A percentile compares a stretch with the other conserved stretches of the same genome.
phyloP scores from a whole-genome alignment of 345 rosid genomes.

The Carallia brachiata region DNA sequence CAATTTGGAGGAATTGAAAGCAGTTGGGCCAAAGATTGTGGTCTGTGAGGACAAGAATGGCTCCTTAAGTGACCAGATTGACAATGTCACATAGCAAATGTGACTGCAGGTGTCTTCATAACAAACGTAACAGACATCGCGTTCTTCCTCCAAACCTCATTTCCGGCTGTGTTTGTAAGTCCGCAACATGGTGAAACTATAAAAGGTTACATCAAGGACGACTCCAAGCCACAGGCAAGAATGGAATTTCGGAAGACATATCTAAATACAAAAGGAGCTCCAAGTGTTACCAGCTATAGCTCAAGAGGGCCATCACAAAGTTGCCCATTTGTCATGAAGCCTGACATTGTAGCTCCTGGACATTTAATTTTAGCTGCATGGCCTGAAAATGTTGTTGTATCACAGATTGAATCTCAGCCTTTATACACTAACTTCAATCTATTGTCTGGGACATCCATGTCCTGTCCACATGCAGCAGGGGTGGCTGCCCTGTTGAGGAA shows the following conservation, averaged over 20 bases:
- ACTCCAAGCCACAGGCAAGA: constrained; percentile 29
- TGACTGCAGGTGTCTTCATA: constrained; percentile 44
- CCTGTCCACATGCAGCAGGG: constrained; percentile 29
- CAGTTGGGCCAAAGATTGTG: constrained; percentile 31
- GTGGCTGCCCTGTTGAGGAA: constrained; percentile 50
- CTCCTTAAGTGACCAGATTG: constrained; percentile 25
- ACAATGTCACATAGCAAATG: constrained; percentile 13
- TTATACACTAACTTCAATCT: too few species aligned
- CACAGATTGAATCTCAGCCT: too few species aligned
- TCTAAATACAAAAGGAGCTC: constrained; percentile 35
- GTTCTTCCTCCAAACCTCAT: constrained; percentile 13
- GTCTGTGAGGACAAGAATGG: constrained; percentile 41
- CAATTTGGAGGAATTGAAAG: constrained; percentile 17
- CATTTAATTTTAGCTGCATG: too few species aligned
- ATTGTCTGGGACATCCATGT: too few species aligned
- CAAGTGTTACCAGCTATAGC: constrained; percentile 43
- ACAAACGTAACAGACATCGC: constrained; percentile 25
- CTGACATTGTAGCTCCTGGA: constrained; percentile 56
- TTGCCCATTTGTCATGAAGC: constrained; percentile 48
- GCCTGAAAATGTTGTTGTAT: too few species aligned
- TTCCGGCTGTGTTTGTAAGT: constrained; percentile 36
- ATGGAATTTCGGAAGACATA: constrained; percentile 36
- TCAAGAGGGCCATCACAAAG: constrained; percentile 61
- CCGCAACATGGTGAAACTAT: constrained; percentile 32
- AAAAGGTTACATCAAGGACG: constrained; percentile 36